Percentiles rank a stretch among this genome's conserved stretches.
Evolutionary conservation across 805 yeast species (phyloP).

Genomic region (Geotrichum ghanense): DNA sequence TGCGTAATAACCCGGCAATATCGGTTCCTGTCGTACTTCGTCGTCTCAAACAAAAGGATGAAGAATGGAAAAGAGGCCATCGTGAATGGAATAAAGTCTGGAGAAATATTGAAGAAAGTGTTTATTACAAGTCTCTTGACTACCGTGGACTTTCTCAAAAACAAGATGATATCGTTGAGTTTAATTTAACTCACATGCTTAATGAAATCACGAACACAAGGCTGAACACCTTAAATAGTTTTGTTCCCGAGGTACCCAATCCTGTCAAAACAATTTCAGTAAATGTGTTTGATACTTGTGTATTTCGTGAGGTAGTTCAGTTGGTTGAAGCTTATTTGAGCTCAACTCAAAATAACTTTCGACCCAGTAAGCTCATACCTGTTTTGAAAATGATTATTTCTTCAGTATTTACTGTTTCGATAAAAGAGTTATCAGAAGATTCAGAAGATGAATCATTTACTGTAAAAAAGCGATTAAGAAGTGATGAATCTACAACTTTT

Average conservation of each 20-base stretch:
- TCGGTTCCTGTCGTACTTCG: conserved; percentile 90
- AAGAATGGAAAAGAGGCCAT: conserved; percentile 97
- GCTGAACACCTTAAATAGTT: too few species aligned
- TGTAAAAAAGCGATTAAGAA: neutral
- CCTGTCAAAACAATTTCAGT: neutral
- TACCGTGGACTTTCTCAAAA: conserved; percentile 93
- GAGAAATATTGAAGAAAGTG: conserved; percentile 96
- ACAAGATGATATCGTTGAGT: conserved; percentile 65
- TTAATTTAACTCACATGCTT: neutral
- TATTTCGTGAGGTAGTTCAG: neutral
- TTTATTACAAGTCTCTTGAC: conserved; percentile 84
- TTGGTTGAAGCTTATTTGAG: neutral
- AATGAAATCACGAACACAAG: too few species aligned
- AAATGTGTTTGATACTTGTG: neutral
- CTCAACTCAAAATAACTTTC: neutral
- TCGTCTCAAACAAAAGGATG: conserved; percentile 93
- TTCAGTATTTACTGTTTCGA: neutral
- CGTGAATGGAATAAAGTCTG: conserved; percentile 98
- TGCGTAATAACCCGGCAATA: conserved; percentile 89
- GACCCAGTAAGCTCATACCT: neutral
- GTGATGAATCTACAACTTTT: neutral
- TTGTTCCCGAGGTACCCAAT: neutral
- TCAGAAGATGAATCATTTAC: neutral
- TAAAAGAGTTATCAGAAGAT: neutral
- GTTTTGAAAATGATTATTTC: neutral